Evolutionary conservation across 352 stramenopile genomes (phyloP), one percentile per base, ranked within the genome.

Genomic region (Phytophthora sp.): DNA sequence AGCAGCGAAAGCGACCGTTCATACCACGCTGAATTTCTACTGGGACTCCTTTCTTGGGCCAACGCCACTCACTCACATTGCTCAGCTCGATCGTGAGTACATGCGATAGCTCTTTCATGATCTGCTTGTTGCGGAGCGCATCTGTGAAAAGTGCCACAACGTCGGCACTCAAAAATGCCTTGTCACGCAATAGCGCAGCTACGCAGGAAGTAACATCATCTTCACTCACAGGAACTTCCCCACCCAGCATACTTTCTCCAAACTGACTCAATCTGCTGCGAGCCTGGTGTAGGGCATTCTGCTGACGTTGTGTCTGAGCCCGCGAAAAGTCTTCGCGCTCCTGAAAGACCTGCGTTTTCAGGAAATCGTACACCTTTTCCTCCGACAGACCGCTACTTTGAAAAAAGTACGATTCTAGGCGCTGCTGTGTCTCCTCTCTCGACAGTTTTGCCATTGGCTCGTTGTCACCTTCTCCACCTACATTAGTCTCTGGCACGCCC

Each of bases 1-100:
- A 35, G 39, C 72, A 82, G 21, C 76, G 76, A 44, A 74, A 82
- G 10, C 69, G 69, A 8, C 76, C 69, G 46, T 78, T 82, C 51
- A 82, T 84, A 6, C 72, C 70, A 27, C 76, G 76, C 48, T 80
- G 61, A 10, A 80, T 50, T 13, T 78, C 56, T 2, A 82, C 76
- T 1, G 20, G 28, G 11, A 84, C 61, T n/a, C 76, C 76, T 3
- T 56, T 39, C 23, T 53, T 50, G 5, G 69, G 56, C 72, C 76
- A 84, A 21, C 20, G 34, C 62, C 78, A 84, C 26, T 82, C 76
- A 3, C 30, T 42, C 31, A 80, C 30, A 43, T 84, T 82, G 53
- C 69, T 74, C 23, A 84, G 23, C 46, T 84, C 62, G 31, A 84
- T 84, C 12, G 72, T 84, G 18, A 84, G 57, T 21, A 84, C 76